These are phyloP conservation scores for Lepidium didymum DNA, from an alignment of 345 rosid species.

Conservation along the genomic window DNA sequence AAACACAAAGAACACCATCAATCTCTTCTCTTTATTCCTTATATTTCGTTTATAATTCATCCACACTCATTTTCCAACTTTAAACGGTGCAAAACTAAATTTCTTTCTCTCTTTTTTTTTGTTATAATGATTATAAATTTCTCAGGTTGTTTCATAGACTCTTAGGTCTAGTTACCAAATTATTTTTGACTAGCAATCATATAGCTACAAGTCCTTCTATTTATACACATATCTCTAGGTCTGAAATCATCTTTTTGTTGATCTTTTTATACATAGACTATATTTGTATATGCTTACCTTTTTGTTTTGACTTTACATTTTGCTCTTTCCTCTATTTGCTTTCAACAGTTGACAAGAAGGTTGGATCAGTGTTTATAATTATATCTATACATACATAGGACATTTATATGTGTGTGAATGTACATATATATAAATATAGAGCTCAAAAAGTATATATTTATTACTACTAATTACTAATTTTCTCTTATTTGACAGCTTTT, in stretches of 20 bases:
- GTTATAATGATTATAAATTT: background rate
- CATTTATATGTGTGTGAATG: background rate
- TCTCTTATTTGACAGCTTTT: conserved; percentile 22
- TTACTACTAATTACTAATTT: conserved; percentile 4
- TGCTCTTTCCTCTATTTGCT: conserved; percentile 12
- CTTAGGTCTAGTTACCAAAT: conserved; percentile 22
- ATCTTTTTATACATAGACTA: conserved; percentile 13
- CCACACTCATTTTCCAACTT: background rate
- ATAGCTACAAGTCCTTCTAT: conserved; percentile 12
- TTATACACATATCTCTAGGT: conserved; percentile 13
- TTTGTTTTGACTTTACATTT: conserved; percentile 26
- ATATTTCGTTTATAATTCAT: conserved; percentile 2
- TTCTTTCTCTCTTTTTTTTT: background rate
- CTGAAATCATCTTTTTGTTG: conserved; percentile 4
- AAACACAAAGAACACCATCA: conserved; percentile 20
- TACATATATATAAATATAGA: background rate
- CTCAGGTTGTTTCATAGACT: conserved; percentile 22
- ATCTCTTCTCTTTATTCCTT: conserved; percentile 14
- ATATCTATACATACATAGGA: background rate
- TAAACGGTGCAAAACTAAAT: conserved; percentile 10
- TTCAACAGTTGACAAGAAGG: conserved; percentile 28
- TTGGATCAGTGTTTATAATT: conserved; percentile 9
- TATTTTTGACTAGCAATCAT: conserved; percentile 27
- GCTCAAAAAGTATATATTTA: conserved; percentile 13
- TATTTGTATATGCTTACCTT: conserved; percentile 21